Percentiles rank a stretch among this genome's conserved stretches.
phyloP scores from a whole-genome alignment of 345 rosid species.

The Brassica incana region DNA sequence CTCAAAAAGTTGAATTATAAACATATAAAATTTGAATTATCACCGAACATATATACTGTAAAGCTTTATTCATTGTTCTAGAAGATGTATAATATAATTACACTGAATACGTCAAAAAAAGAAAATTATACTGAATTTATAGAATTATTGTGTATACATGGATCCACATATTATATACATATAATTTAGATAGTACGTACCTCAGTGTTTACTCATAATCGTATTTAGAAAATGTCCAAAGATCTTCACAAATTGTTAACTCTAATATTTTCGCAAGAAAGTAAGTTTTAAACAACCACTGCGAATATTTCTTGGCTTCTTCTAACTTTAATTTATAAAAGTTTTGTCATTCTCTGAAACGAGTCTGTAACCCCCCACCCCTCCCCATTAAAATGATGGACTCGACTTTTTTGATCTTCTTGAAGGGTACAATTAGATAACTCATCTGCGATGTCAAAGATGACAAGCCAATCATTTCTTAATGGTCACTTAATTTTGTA shows the following conservation, averaged over 20 bases:
- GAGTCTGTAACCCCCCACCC: constrained; percentile 2
- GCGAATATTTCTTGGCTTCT: constrained; percentile 16
- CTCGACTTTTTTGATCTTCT: not conserved
- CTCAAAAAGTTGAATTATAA: not conserved
- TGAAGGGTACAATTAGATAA: not conserved
- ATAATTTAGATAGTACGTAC: not conserved
- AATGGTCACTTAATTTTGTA: constrained; percentile 14
- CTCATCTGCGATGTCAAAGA: not conserved
- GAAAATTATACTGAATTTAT: not conserved
- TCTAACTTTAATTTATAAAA: constrained; percentile 31
- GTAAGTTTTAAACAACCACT: constrained; percentile 7
- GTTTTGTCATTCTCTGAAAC: constrained; percentile 27
- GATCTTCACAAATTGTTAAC: not conserved
- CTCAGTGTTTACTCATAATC: not conserved
- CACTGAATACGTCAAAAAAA: not conserved
- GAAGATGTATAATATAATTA: not conserved
- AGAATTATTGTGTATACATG: not conserved
- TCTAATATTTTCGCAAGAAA: constrained; percentile 1
- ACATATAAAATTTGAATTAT: not conserved
- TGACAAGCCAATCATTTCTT: constrained; percentile 17
- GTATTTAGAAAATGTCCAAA: not conserved
- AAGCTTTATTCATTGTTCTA: not conserved
- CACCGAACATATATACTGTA: not conserved
- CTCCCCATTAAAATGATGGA: constrained; percentile 6
- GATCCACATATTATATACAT: not conserved